A percentile compares a stretch with the other conserved stretches of the same genome.
Evolutionary conservation across 495 filamentous ascomycete genomes (phyloP).

Genomic region (Ramalina intermedia): DNA sequence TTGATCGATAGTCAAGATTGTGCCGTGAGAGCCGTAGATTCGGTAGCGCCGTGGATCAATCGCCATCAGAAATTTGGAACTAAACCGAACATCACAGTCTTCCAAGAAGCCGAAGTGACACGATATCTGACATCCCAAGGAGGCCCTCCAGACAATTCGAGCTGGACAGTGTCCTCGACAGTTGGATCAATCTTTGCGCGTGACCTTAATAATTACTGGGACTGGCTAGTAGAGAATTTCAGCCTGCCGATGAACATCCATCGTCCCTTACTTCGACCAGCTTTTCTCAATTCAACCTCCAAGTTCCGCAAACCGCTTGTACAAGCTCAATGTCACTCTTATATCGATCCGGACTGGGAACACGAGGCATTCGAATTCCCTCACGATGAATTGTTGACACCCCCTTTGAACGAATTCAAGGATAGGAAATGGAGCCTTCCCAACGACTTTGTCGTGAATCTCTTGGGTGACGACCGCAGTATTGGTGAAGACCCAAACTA

Average conservation of each 20-base stretch:
- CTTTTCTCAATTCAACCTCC: not conserved
- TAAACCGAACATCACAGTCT: constrained; percentile 7
- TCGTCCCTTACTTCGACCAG: constrained; percentile 7
- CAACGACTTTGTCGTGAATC: constrained; percentile 2
- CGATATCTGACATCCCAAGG: constrained; percentile 5
- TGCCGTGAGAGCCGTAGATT: not conserved
- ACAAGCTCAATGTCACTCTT: constrained; percentile 6
- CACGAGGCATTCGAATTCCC: constrained; percentile 1
- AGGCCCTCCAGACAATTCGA: constrained; percentile 6
- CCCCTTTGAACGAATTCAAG: constrained; percentile 3
- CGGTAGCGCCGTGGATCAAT: not conserved
- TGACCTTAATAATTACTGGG: constrained; percentile 8
- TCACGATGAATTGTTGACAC: constrained; percentile 6
- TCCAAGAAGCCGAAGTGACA: not conserved
- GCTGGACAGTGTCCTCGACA: constrained; percentile 6
- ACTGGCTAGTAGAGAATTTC: constrained; percentile 9
- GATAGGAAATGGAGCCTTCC: constrained; percentile 2
- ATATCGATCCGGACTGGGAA: constrained; percentile 2
- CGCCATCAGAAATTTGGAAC: constrained; percentile 4
- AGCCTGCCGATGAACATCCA: not conserved
- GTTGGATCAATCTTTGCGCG: not conserved
- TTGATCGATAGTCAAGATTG: not conserved
- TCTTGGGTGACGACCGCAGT: not conserved
- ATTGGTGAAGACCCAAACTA: not conserved
- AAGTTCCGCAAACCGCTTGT: constrained; percentile 3